Evolutionary conservation across 2,329 filamentous ascomycete genomes (phyloP), one percentile per base, ranked within the genome.

Genomic region (Colletotrichum tofieldiae): DNA sequence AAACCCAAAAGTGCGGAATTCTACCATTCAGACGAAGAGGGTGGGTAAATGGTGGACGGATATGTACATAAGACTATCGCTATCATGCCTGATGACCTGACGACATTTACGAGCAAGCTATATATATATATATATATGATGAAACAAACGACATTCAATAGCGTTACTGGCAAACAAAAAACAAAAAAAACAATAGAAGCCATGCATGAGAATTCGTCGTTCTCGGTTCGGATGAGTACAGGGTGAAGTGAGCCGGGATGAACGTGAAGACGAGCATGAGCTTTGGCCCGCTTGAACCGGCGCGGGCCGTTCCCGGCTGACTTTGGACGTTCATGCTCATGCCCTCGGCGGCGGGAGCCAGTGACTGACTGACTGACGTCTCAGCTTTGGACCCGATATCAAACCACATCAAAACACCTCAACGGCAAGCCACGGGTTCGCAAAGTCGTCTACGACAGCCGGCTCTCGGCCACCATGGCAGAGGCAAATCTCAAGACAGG

Each of bases 31-130:
- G 43, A 63, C 49, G 52, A 68, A 35, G 52, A 45, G 43, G 45
- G 70, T 41, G 47, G 54, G 47, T 47, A 29, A 20, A 39, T 51
- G 70, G 52, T 64, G 70, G 65, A 60, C 60, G 65, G 59, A 70
- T 49, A 55, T 65, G 70, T 72, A 62, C 35, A 69, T 65, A 70
- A 70, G 26, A 55, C 59, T 70, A 55, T 60, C 58, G 51, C 69
- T 59, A 70, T 71, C 67, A 71, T 52, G 71, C 71, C 71, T 71
- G 63, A 73, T 62, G 71, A 73, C 67, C 67, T 73, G 47, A 73
- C 61, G 71, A 73, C 67, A 58, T 41, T 67, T 59, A 73, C 49
- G 61, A 73, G 56, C 56, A 43, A 59, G n/a, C 56, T 16, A 59
- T 43, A 29, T 56, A 45, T 26, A 26, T 16, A 59, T 43, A 29